Base-by-base conservation (phyloP, 2,329 filamentous ascomycete genomes). In the Achaetomium macrosporum region DNA sequence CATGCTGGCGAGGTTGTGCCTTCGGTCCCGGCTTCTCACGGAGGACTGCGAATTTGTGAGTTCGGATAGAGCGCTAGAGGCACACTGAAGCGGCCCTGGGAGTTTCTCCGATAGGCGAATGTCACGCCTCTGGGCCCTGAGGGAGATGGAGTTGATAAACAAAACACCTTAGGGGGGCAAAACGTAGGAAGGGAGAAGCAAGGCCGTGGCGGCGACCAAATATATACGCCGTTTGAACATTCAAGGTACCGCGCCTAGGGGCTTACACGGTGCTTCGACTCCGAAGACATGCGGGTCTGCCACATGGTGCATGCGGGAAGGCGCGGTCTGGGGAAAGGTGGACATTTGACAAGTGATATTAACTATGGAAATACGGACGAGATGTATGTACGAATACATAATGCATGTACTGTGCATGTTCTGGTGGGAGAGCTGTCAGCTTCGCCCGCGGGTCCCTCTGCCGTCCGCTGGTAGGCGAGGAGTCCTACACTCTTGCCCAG, bases 1-100 rank as follows among this genome's bases (percentile, higher is more conserved):
- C 55, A 57, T 57, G 16, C n/a, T 36, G 46, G 30, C 16, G 20
- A 30, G 2, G 51, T 31, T 11, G 44, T n/a, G 25, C 17, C 7
- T 41, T 33, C 25, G 44, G 20, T 13, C 40, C 40, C 33, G n/a
- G 35, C 7, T 16, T 8, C 35, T 8, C 35, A 13, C 11, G 15
- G 35, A n/a, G 25, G 7, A 25, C 25, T 25, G 25, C 25, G 4
- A 4, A 7, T 25, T 7, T 25, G 25, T 25, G 25, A 4, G 4
- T 25, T 25, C 25, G 4, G 25, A 25, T 25, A 25, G 25, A 4
- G n/a, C n/a, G n/a, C 7, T 25, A 4, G 7, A 25, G 25, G 25
- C 25, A 4, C 25, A 25, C 25, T 25, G 25, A 25, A 25, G 25
- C 25, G 25, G 25, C 25, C n/a, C 25, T 25, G 25, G 4, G 7